Evolutionary conservation across 345 rosid genomes (phyloP).

Genomic region (Brassica cretica): DNA sequence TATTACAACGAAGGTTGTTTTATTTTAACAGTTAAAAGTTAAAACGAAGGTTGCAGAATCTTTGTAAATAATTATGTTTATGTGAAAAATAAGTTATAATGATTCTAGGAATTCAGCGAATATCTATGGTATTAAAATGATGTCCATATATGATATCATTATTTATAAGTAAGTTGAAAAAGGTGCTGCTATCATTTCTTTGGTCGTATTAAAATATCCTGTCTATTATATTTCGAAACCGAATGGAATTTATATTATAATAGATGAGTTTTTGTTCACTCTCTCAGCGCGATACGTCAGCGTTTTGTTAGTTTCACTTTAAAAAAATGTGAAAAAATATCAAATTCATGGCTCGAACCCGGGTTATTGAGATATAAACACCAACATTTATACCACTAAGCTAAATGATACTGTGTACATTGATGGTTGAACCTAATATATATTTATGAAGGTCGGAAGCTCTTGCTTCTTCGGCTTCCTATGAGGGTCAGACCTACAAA

Average conservation of each 20-base stretch:
- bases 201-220: neutral
- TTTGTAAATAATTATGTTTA: neutral
- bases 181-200: neutral
- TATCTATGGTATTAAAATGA: neutral
- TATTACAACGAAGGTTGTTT: neutral
- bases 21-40: neutral
- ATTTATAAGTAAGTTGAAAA: neutral
- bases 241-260: neutral
- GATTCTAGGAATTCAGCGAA: neutral
- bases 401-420: no score
- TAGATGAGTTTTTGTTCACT: no score
- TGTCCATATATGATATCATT: neutral
- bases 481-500: no score
- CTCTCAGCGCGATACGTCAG: no score
- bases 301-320: no score
- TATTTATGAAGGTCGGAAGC: no score
- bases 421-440: no score
- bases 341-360: no score
- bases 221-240: neutral
- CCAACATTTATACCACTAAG: no score
- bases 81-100: neutral
- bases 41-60: neutral
- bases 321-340: no score
- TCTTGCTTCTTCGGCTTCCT: no score
- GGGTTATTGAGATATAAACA: no score